Percentiles rank a stretch among this genome's conserved stretches.
phyloP scores from a whole-genome alignment of 805 yeast species.

The Candida nemodendra region DNA sequence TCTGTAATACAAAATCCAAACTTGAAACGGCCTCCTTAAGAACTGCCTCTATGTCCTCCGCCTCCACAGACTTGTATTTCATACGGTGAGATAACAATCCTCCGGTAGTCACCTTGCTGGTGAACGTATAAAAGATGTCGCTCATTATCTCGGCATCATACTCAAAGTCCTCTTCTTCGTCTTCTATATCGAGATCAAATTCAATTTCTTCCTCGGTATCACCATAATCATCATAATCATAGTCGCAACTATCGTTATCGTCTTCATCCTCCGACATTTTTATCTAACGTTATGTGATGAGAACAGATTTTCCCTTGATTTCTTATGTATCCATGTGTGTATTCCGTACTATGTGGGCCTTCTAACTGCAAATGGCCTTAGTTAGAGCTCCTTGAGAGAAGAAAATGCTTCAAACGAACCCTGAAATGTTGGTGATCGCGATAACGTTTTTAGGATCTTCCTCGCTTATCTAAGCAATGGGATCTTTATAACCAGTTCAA shows the following conservation, averaged over 20 bases:
- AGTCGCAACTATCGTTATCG: slow-evolving; percentile 14
- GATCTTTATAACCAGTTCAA: too few species aligned
- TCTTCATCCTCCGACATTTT: slow-evolving; percentile 13
- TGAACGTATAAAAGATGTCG: slow-evolving; percentile 19
- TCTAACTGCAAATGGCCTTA: too few species aligned
- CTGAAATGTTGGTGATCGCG: too few species aligned
- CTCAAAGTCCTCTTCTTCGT: slow-evolving; percentile 24
- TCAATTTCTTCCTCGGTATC: slow-evolving; percentile 22
- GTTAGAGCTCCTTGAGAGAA: too few species aligned
- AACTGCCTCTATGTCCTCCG: slow-evolving; percentile 32
- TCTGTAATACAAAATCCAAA: slow-evolving; percentile 37
- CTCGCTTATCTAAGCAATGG: too few species aligned
- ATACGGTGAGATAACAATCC: slow-evolving; percentile 28
- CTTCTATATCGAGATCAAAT: slow-evolving; percentile 9
- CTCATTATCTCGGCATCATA: slow-evolving; percentile 11
- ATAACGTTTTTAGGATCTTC: too few species aligned
- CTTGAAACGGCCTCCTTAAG: slow-evolving; percentile 31
- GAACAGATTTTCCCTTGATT: slow-evolving; percentile 1
- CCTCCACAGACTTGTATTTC: slow-evolving; percentile 26
- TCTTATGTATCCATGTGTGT: too few species aligned
- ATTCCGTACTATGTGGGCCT: too few species aligned
- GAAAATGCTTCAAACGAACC: too few species aligned
- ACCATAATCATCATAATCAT: slow-evolving; percentile 27
- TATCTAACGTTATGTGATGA: background rate
- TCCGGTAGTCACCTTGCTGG: slow-evolving; percentile 16